Evolutionary conservation across 805 yeast genomes (phyloP).

Genomic region (Wickerhamomyces subpelliculosus): DNA sequence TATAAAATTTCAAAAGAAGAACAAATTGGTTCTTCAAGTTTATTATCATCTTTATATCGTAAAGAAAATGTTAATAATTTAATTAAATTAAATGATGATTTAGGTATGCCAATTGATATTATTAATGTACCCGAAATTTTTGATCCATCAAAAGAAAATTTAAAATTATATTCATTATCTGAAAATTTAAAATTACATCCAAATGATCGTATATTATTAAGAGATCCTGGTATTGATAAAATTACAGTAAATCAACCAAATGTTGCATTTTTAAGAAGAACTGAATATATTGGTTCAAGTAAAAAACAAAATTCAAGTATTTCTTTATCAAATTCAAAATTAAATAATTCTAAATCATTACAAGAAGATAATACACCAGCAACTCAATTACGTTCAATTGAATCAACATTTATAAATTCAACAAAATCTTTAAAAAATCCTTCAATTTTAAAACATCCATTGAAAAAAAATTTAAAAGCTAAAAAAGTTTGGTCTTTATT

Average conservation of each 20-base stretch:
- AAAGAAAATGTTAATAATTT: constrained; percentile 58
- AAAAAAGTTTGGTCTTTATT: constrained; percentile 72
- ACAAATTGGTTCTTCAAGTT: constrained; percentile 40
- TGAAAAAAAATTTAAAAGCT: constrained; percentile 64
- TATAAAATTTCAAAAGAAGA: constrained; percentile 35
- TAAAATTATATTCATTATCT: constrained; percentile 3
- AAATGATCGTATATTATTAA: constrained; percentile 65
- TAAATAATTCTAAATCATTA: constrained; percentile 6
- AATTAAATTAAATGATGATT: constrained; percentile 49
- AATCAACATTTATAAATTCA: constrained; percentile 66
- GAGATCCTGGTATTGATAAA: constrained; percentile 60
- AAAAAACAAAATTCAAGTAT: not conserved
- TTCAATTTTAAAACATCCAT: constrained; percentile 62
- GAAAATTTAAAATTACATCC: constrained; percentile 54
- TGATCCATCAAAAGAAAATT: constrained; percentile 31
- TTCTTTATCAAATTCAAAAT: constrained; percentile 12
- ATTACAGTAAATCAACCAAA: constrained; percentile 31
- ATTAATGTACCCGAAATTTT: constrained; percentile 59
- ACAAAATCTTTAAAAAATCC: constrained; percentile 38
- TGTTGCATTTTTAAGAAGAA: constrained; percentile 82
- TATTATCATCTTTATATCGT: constrained; percentile 66
- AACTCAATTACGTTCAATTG: constrained; percentile 62
- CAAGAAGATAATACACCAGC: constrained; percentile 38
- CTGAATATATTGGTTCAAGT: constrained; percentile 62
- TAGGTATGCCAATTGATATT: constrained; percentile 76